Evolutionary conservation across 129 eudicot genomes (phyloP).

Genomic region (Flaveria ramosissima): DNA sequence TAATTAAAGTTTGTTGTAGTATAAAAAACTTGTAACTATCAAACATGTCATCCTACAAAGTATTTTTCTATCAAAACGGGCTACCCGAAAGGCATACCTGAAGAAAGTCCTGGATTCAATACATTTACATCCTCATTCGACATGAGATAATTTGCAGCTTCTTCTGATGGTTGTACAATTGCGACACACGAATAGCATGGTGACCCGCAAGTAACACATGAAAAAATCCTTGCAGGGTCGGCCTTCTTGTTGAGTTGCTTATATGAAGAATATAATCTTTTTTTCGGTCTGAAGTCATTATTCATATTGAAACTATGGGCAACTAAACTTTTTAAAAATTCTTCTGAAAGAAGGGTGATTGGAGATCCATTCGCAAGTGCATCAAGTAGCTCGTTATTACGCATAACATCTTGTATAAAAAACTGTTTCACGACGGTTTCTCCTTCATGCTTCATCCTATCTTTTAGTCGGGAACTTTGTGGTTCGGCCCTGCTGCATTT

Average conservation of each 20-base stretch:
- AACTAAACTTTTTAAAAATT: constrained; percentile 39
- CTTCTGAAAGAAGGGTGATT: constrained; percentile 65
- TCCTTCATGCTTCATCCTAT: constrained; percentile 65
- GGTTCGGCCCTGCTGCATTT: constrained; percentile 50
- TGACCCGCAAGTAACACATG: constrained; percentile 92
- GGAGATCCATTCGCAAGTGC: constrained; percentile 72
- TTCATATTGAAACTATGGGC: constrained; percentile 36
- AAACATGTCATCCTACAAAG: neutral
- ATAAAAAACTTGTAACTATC: constrained; percentile 3
- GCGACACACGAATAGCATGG: constrained; percentile 82
- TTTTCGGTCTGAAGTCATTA: constrained; percentile 35
- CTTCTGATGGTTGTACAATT: constrained; percentile 72
- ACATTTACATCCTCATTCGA: constrained; percentile 37
- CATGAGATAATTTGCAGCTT: constrained; percentile 62
- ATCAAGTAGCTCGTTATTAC: constrained; percentile 60
- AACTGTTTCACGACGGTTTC: constrained; percentile 63
- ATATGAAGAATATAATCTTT: constrained; percentile 36
- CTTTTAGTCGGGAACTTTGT: constrained; percentile 75
- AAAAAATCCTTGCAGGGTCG: constrained; percentile 61
- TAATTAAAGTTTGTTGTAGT: no score
- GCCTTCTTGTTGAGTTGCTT: constrained; percentile 42
- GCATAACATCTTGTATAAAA: constrained; percentile 68
- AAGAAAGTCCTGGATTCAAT: constrained; percentile 28
- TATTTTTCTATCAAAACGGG: no score
- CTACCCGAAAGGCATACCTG: constrained; percentile 40